These are phyloP conservation scores for Chondrus crispus DNA, from an alignment of 23 red algal genomes.

Conservation along the genomic window DNA sequence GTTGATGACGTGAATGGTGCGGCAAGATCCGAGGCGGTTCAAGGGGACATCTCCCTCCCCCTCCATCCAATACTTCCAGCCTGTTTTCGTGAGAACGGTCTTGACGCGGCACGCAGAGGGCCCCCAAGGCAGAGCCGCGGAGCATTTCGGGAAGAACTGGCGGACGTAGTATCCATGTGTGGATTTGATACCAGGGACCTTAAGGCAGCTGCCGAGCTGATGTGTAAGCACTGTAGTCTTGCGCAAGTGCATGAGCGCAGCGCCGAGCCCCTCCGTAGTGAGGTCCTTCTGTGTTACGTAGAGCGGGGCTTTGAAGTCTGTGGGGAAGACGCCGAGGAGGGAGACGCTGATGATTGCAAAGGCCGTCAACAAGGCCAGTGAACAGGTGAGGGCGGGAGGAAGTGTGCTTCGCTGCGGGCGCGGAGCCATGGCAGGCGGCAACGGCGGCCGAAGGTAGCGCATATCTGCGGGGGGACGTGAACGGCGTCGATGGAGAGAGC, in stretches of 20 bases:
- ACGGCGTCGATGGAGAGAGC: no score
- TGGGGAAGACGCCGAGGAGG: no score
- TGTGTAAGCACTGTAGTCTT: not conserved
- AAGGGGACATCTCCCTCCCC: not conserved
- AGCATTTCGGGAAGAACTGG: not conserved
- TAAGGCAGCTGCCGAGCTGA: not conserved
- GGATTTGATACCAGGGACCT: not conserved
- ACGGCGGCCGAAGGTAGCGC: no score
- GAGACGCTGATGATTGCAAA: no score
- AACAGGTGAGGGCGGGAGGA: no score
- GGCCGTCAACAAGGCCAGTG: no score
- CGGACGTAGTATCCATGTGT: not conserved
- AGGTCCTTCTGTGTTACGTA: not conserved
- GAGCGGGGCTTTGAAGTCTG: not conserved
- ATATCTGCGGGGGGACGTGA: no score
- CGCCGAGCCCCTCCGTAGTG: not conserved
- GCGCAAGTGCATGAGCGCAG: not conserved
- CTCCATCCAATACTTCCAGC: not conserved
- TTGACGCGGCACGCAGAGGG: not conserved
- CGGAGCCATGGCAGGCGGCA: no score
- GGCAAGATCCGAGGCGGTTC: not conserved
- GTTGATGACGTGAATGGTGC: not conserved
- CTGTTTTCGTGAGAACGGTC: not conserved
- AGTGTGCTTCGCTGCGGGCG: no score
- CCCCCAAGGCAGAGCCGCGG: no score